A percentile compares a stretch with the other conserved stretches of the same genome.
phyloP scores from a whole-genome alignment of 805 yeast species.

The Yarrowia alimentaria region DNA sequence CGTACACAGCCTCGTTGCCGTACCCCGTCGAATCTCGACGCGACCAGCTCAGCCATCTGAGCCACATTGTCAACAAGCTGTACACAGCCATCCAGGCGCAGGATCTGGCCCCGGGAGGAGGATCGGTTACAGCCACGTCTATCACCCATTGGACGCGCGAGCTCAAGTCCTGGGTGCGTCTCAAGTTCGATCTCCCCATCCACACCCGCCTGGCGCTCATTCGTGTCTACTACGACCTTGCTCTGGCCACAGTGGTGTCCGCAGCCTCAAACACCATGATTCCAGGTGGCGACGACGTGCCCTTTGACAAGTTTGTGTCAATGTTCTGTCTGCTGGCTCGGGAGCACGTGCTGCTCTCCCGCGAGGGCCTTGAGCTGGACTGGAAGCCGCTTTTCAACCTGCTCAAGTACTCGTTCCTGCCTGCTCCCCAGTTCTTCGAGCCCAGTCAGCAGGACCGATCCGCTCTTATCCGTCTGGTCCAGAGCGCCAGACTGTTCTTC shows the following conservation, averaged over 20 bases:
- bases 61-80: conserved; percentile 76
- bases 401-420: conserved; percentile 17
- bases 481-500: conserved; percentile 34
- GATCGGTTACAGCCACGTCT: conserved; percentile 36
- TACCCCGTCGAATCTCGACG: conserved; percentile 65
- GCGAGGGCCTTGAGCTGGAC: conserved; percentile 47
- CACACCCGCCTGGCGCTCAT: conserved; percentile 59
- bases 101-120: conserved; percentile 49
- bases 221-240: conserved; percentile 65
- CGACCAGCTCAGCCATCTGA: conserved; percentile 69
- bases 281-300: conserved; percentile 49
- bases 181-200: conserved; percentile 79
- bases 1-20: conserved; percentile 56
- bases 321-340: conserved; percentile 59
- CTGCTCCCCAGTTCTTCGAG: conserved; percentile 21
- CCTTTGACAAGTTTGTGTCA: conserved; percentile 58
- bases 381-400: conserved; percentile 47
- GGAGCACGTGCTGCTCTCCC: conserved; percentile 42
- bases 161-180: conserved; percentile 68
- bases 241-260: conserved; percentile 46
- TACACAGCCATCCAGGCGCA: conserved; percentile 73
- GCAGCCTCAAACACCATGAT: conserved; percentile 2
- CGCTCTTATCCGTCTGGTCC: conserved; percentile 33
- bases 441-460: conserved; percentile 27
- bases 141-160: conserved; percentile 88